Conservation (phyloP, 2,329 filamentous ascomycete species). For the Ceratocystis alfenasii region DNA sequence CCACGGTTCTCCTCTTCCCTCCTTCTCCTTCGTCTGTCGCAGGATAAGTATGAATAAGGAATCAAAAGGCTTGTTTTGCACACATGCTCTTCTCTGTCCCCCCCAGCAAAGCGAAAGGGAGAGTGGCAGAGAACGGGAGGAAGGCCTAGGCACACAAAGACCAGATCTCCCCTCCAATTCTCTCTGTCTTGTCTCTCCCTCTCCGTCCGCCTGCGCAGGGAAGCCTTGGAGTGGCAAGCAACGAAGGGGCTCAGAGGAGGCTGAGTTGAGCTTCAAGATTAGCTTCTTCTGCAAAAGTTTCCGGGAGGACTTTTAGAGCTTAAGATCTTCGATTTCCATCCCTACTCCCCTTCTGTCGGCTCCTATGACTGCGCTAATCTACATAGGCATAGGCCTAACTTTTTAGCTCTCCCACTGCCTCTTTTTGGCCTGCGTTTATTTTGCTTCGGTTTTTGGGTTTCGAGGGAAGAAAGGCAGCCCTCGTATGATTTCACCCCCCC, state of each 20-base stretch:
- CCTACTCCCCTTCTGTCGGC: not conserved
- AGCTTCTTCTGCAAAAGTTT: conserved; percentile 3
- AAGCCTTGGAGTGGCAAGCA: not conserved
- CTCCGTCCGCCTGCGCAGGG: not conserved
- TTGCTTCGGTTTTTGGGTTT: too few relatives aligned
- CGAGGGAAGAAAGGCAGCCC: too few relatives aligned
- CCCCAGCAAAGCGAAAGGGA: not conserved
- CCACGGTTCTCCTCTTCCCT: not conserved
- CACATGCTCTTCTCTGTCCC: not conserved
- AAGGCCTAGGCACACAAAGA: not conserved
- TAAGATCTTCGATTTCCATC: conserved; percentile 7
- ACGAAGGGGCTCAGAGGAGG: not conserved
- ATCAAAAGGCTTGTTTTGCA: not conserved
- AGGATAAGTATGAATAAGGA: not conserved
- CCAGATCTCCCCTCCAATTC: not conserved
- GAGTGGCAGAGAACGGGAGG: not conserved
- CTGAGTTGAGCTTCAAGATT: not conserved
- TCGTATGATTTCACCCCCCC: too few relatives aligned
- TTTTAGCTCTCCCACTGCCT: too few relatives aligned
- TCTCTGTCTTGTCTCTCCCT: not conserved
- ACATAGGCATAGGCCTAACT: too few relatives aligned
- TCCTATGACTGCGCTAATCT: not conserved
- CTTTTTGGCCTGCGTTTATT: too few relatives aligned
- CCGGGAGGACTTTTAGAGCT: not conserved
- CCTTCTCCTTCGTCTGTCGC: not conserved